Conservation (phyloP, 139 green algal genomes). For the Mesotaenium endlicherianum region DNA sequence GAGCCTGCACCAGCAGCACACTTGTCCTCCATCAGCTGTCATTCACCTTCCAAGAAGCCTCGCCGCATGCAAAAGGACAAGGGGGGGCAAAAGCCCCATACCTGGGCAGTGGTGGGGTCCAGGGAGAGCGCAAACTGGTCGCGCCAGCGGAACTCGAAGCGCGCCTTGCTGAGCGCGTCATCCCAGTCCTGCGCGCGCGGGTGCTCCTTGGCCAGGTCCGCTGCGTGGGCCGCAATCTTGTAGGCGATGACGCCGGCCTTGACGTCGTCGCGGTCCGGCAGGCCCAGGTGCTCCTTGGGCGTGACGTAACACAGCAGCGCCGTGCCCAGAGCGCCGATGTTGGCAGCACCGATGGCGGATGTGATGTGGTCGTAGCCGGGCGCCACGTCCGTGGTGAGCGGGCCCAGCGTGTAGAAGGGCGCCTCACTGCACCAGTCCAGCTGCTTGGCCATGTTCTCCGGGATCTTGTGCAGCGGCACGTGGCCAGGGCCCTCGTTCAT, state of each 20-base stretch:
- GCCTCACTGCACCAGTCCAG: conserved; percentile 87
- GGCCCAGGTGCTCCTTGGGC: conserved; percentile 95
- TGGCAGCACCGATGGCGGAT: conserved; percentile 89
- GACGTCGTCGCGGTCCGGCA: conserved; percentile 86
- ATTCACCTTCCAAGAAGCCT: background rate
- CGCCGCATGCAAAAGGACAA: background rate
- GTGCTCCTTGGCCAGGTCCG: conserved; percentile 93
- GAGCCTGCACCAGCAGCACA: conserved; percentile 22
- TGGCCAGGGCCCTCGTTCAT: conserved; percentile 97
- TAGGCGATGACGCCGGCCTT: conserved; percentile 93
- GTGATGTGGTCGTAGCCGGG: conserved; percentile 98
- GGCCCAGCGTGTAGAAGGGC: conserved; percentile 97
- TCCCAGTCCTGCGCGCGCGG: conserved; percentile 80
- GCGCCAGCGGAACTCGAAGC: conserved; percentile 95
- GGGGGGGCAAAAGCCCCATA: background rate
- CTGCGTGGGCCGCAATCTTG: conserved; percentile 95
- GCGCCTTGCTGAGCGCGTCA: conserved; percentile 80
- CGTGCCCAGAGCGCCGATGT: conserved; percentile 84
- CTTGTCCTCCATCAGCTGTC: background rate
- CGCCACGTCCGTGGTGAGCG: conserved; percentile 91
- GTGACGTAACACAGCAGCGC: conserved; percentile 97
- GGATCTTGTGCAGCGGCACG: conserved; percentile 95
- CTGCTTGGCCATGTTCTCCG: conserved; percentile 88
- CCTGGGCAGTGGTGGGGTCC: conserved; percentile 68
- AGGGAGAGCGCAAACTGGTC: conserved; percentile 95